These are phyloP conservation scores for Aureobasidium namibiae DNA, from an alignment of 2,329 filamentous ascomycete genomes.

Conservation along the genomic window DNA sequence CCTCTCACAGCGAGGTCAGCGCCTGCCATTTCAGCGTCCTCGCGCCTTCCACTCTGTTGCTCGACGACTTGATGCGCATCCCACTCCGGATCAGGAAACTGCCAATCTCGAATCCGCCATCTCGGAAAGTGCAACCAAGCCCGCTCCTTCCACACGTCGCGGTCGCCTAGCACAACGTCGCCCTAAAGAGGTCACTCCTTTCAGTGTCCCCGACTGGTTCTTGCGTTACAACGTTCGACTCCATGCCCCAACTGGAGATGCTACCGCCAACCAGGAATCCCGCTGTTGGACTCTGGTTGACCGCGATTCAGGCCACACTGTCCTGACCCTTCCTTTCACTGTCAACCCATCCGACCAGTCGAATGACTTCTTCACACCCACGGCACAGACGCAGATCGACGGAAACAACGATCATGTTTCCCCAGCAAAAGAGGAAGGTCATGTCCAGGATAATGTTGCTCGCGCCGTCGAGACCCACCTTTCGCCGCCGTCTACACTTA, in stretches of 20 bases:
- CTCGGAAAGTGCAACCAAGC: not conserved
- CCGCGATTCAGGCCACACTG: conserved; percentile 3
- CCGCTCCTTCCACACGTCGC: not conserved
- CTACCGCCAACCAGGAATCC: not conserved
- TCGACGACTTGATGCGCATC: conserved; percentile 9
- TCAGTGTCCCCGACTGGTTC: conserved; percentile 30
- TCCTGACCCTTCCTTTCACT: conserved; percentile 6
- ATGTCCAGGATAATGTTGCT: not conserved
- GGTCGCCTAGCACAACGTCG: not conserved
- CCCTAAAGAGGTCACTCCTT: conserved; percentile 9
- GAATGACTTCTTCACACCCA: conserved; percentile 1
- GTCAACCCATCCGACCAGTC: not conserved
- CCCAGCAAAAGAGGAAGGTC: not conserved
- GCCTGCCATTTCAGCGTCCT: conserved; percentile 10
- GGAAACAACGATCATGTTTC: not conserved
- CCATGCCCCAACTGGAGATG: not conserved
- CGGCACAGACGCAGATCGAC: not conserved
- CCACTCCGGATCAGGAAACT: not conserved
- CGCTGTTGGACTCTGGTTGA: conserved; percentile 9
- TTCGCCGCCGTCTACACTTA: not conserved
- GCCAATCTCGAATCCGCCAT: not conserved
- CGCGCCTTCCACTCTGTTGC: conserved; percentile 20
- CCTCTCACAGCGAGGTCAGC: conserved; percentile 13
- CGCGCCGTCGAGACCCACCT: not conserved
- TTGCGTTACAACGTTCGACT: conserved; percentile 28